Conservation (phyloP, 805 yeast species). For the Starmerella kuoi region DNA sequence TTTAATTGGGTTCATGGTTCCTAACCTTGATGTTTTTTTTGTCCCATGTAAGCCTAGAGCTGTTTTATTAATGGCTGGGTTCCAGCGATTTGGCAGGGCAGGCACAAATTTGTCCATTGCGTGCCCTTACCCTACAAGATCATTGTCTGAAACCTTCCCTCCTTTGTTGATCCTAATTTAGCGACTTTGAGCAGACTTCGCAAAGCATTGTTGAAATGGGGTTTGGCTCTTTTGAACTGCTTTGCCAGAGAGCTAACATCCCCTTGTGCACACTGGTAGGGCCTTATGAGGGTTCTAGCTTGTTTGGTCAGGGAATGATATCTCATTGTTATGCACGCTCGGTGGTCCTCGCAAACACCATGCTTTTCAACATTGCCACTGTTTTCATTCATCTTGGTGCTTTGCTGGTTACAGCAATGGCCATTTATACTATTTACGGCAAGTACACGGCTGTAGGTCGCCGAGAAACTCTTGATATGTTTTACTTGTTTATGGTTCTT, state of each 20-base stretch:
- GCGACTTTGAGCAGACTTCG: too few relatives aligned
- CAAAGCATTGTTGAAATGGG: too few relatives aligned
- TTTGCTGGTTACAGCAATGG: slow-evolving; percentile 49
- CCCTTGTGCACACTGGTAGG: slow-evolving; percentile 72
- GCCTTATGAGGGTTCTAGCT: slow-evolving; percentile 30
- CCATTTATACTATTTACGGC: slow-evolving; percentile 62
- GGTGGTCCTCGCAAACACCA: slow-evolving; percentile 78
- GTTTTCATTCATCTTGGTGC: slow-evolving; percentile 76
- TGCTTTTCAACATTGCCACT: slow-evolving; percentile 78
- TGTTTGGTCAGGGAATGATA: slow-evolving; percentile 43
- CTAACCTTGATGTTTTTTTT: too few relatives aligned
- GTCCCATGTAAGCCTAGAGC: too few relatives aligned
- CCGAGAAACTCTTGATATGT: slow-evolving; percentile 66
- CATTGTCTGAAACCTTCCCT: too few relatives aligned
- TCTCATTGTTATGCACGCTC: slow-evolving; percentile 77
- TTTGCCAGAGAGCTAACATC: slow-evolving; percentile 58
- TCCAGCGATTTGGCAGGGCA: too few relatives aligned
- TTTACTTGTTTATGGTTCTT: slow-evolving; percentile 46
- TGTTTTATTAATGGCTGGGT: too few relatives aligned
- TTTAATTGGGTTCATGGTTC: too few relatives aligned
- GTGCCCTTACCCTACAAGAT: too few relatives aligned
- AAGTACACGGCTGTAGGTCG: slow-evolving; percentile 95
- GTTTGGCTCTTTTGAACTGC: slow-evolving; percentile 50
- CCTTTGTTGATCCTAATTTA: too few relatives aligned
- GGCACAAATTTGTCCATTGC: too few relatives aligned